Conservation (phyloP, 768 basidiomycete genomes). For the Lanmaoa pseudosensibilis region DNA sequence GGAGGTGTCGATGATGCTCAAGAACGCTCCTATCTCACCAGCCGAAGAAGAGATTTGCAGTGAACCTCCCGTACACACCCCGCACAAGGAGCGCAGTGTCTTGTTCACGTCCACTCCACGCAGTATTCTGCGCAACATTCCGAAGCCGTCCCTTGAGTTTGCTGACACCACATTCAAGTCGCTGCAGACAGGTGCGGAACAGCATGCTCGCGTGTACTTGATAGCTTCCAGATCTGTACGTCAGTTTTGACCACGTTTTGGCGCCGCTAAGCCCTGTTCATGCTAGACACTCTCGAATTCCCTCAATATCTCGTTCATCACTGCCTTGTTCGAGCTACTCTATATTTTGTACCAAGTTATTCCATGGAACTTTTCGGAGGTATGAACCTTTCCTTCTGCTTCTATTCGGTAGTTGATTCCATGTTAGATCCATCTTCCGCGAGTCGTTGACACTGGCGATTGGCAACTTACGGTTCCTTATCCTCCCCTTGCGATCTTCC, state of each 20-base stretch:
- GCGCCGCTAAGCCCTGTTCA: background rate
- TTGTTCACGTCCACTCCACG: constrained; percentile 29
- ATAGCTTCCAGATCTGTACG: constrained; percentile 31
- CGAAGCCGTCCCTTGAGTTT: constrained; percentile 20
- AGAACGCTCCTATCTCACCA: constrained; percentile 44
- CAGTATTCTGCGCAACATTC: constrained; percentile 26
- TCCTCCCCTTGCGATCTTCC: constrained; percentile 48
- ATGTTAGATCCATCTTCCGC: constrained; percentile 20
- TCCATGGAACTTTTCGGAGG: constrained; percentile 51
- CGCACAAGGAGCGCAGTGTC: constrained; percentile 15
- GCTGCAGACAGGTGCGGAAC: constrained; percentile 19
- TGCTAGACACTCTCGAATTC: constrained; percentile 63
- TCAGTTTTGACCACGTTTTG: background rate
- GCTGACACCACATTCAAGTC: constrained; percentile 23
- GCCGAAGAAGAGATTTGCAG: constrained; percentile 15
- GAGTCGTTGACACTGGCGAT: background rate
- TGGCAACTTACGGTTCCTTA: constrained; percentile 40
- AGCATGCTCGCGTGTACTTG: constrained; percentile 21
- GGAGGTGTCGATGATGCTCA: constrained; percentile 54
- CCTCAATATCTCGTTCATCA: constrained; percentile 57
- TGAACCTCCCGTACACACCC: constrained; percentile 9
- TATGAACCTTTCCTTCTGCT: constrained; percentile 23
- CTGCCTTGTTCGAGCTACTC: constrained; percentile 52
- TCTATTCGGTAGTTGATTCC: background rate
- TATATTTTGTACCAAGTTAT: constrained; percentile 52